Evolutionary conservation across 805 yeast genomes (phyloP).

Genomic region (Candida nanaspora): DNA sequence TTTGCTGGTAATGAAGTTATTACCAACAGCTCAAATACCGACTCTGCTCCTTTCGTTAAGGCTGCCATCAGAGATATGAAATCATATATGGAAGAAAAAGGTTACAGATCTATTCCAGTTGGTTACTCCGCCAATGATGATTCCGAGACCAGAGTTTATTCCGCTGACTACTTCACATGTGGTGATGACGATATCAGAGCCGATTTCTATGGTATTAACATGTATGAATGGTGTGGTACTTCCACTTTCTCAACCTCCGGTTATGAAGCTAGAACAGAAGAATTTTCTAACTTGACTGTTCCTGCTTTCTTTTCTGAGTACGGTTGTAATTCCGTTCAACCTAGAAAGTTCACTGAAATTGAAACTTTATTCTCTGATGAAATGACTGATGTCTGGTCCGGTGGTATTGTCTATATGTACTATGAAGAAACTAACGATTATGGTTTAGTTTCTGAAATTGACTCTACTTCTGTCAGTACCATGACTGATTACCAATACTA

Average conservation of each 20-base stretch:
- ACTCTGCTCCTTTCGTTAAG: conserved; percentile 74
- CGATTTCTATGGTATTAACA: conserved; percentile 82
- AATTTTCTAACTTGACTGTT: conserved; percentile 56
- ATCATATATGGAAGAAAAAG: conserved; percentile 50
- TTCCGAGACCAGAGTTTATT: conserved; percentile 50
- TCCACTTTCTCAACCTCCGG: conserved; percentile 57
- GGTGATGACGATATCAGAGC: conserved; percentile 59
- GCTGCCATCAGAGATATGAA: conserved; percentile 79
- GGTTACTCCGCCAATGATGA: conserved; percentile 84
- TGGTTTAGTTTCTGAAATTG: conserved; percentile 57
- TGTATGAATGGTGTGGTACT: conserved; percentile 84
- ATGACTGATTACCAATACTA: conserved; percentile 58
- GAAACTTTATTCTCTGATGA: conserved; percentile 52
- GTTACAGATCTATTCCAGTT: conserved; percentile 66
- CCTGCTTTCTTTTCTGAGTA: conserved; percentile 80
- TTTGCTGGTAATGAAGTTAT: conserved; percentile 86
- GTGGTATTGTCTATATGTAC: conserved; percentile 86
- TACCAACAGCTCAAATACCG: conserved; percentile 57
- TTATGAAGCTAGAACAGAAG: conserved; percentile 55
- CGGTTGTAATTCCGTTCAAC: conserved; percentile 65
- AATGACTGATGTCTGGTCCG: conserved; percentile 84
- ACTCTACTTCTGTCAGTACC: conserved; percentile 44
- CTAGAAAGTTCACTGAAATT: conserved; percentile 72
- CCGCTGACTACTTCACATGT: conserved; percentile 74
- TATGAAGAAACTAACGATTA: conserved; percentile 69